Conservation (phyloP, 306 rosid genomes). For the Medicago lupulina region DNA sequence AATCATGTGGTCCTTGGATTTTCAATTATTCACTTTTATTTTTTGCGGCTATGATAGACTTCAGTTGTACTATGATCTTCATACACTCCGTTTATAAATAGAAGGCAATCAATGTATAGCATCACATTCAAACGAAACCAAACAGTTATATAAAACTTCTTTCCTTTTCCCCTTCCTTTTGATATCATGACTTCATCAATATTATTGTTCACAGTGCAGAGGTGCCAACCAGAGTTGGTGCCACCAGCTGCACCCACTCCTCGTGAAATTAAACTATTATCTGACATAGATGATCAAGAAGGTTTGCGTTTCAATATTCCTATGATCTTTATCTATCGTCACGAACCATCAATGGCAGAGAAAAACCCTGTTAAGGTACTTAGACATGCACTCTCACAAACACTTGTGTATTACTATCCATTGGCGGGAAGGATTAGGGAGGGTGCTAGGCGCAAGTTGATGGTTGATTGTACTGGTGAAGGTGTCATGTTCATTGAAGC, state of each 20-base stretch:
- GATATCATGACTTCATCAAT: not conserved
- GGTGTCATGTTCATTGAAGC: slow-evolving; percentile 57
- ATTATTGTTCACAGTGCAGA: slow-evolving; percentile 13
- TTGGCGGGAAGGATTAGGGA: slow-evolving; percentile 46
- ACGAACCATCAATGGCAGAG: slow-evolving; percentile 16
- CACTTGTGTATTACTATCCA: slow-evolving; percentile 42
- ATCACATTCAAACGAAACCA: not conserved
- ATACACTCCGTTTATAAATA: too few species aligned
- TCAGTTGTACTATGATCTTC: too few species aligned
- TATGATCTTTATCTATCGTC: not conserved
- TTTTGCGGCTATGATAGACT: not conserved
- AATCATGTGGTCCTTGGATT: not conserved
- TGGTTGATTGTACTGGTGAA: slow-evolving; percentile 58
- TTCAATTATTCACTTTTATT: too few species aligned
- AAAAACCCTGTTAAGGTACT: slow-evolving; percentile 41
- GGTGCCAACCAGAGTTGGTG: slow-evolving; percentile 38
- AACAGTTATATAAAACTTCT: not conserved
- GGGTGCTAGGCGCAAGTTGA: slow-evolving; percentile 6
- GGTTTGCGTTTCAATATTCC: slow-evolving; percentile 2
- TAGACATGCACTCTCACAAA: not conserved
- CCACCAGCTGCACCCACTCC: slow-evolving; percentile 44
- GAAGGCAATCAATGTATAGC: too few species aligned
- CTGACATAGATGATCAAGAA: slow-evolving; percentile 48
- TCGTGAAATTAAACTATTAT: slow-evolving; percentile 26
- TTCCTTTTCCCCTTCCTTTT: not conserved